These are phyloP conservation scores for Helianthus tuberosus DNA, from an alignment of 129 eudicot genomes.

Conservation along the genomic window DNA sequence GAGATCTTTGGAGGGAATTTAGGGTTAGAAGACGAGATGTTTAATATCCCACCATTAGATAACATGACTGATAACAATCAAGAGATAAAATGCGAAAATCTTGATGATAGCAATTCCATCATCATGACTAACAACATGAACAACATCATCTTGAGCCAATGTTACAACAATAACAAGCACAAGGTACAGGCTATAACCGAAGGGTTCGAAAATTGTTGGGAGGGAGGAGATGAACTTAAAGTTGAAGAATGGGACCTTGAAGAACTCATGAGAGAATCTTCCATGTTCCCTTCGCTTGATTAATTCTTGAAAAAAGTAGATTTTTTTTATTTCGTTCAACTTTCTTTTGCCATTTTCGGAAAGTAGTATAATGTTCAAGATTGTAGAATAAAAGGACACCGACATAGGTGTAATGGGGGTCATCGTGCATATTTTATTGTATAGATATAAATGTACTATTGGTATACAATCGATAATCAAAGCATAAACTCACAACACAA, in stretches of 20 bases:
- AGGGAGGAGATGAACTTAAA: constrained; percentile 64
- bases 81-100: constrained; percentile 24
- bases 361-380: constrained; percentile 9
- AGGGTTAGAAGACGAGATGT: constrained; percentile 52
- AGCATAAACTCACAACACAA: too few relatives aligned
- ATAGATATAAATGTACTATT: constrained; percentile 7
- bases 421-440: constrained; percentile 9
- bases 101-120: constrained; percentile 34
- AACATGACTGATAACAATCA: constrained; percentile 41
- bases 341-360: constrained; percentile 35
- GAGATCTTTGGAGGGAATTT: constrained; percentile 59
- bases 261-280: constrained; percentile 77
- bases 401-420: constrained; percentile 4
- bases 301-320: constrained; percentile 30
- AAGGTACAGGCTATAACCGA: constrained; percentile 41
- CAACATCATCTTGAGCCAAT: constrained; percentile 33
- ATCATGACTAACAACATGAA: constrained; percentile 37
- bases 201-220: constrained; percentile 55
- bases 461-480: too few relatives aligned
- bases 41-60: constrained; percentile 59
- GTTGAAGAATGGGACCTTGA: constrained; percentile 92
- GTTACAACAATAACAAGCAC: constrained; percentile 40
- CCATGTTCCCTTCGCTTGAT: constrained; percentile 65
- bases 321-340: constrained; percentile 17
- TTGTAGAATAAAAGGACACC: constrained; percentile 11